These are phyloP conservation scores for Gnomoniopsis sp. DNA, from an alignment of 2,329 filamentous ascomycete genomes.

Conservation along the genomic window DNA sequence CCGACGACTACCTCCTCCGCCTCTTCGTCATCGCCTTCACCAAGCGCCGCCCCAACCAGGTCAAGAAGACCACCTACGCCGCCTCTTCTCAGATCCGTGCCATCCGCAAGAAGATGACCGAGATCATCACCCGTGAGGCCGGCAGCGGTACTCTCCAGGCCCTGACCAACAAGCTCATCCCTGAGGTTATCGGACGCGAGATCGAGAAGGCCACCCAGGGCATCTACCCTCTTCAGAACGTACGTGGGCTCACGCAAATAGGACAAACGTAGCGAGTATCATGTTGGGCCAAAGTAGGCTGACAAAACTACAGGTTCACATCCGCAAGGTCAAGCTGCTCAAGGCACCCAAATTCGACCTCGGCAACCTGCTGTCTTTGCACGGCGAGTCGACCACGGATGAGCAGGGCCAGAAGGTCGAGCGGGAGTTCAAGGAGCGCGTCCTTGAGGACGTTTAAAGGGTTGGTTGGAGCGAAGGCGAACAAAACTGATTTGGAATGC, in stretches of 20 bases:
- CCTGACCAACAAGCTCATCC: conserved; percentile 97
- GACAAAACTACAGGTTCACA: conserved; percentile 72
- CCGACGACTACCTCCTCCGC: conserved; percentile 98
- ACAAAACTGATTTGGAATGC: conserved; percentile 22
- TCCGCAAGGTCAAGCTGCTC: conserved; percentile 99
- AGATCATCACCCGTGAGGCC: conserved; percentile 97
- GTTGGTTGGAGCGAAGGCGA: conserved; percentile 34
- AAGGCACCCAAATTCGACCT: conserved; percentile 99
- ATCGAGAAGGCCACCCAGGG: conserved; percentile 99
- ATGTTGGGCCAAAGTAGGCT: conserved; percentile 9
- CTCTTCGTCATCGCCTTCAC: conserved; percentile 99
- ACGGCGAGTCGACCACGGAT: conserved; percentile 95
- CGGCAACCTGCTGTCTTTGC: conserved; percentile 89
- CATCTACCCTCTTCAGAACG: conserved; percentile 99
- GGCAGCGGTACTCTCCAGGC: conserved; percentile 91
- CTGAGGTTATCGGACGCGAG: conserved; percentile 98
- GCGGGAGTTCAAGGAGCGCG: conserved; percentile 98
- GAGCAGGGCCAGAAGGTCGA: conserved; percentile 98
- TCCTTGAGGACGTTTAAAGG: conserved; percentile 88
- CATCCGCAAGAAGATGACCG: conserved; percentile 99
- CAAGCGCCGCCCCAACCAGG: conserved; percentile 98
- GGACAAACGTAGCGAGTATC: background rate
- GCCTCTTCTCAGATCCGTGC: conserved; percentile 94
- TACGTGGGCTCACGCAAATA: conserved; percentile 41
- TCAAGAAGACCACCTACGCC: conserved; percentile 99